Percentiles rank a stretch among this genome's conserved stretches.
phyloP scores from a whole-genome alignment of 345 rosid species.

The Mallotus nudiflorus region DNA sequence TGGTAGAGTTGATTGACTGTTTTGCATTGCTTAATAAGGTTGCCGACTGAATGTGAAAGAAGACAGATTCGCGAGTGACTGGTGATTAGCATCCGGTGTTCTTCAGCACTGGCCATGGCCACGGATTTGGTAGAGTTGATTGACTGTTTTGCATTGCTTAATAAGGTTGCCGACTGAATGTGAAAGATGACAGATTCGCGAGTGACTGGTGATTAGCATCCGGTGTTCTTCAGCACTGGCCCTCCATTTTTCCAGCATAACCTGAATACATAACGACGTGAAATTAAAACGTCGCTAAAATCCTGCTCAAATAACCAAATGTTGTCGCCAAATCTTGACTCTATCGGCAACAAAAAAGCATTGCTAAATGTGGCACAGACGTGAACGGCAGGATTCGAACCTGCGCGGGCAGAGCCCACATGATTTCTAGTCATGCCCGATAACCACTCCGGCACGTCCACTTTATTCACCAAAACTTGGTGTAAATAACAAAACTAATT shows the following conservation, averaged over 20 bases:
- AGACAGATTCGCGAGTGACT: not conserved
- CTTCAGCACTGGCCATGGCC: conserved; percentile 23
- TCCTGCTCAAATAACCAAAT: no score
- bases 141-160: conserved; percentile 30
- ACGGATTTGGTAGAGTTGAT: conserved; percentile 44
- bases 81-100: conserved; percentile 6
- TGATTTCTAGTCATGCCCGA: conserved; percentile 98
- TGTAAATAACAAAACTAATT: no score
- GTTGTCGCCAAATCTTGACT: no score
- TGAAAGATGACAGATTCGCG: not conserved
- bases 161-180: not conserved
- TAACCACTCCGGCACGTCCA: conserved; percentile 93
- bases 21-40: conserved; percentile 26
- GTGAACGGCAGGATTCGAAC: conserved; percentile 75
- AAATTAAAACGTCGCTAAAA: no score
- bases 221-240: no score
- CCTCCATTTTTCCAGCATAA: no score
- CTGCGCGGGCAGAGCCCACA: conserved; percentile 93
- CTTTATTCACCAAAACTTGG: no score
- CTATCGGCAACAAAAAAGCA: no score
- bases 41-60: not conserved
- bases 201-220: conserved; percentile 8
- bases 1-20: conserved; percentile 39
- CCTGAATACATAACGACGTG: no score
- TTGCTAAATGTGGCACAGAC: not conserved